Base-by-base conservation (phyloP, 2,329 filamentous ascomycete species). In the Sphaceloma murrayae region DNA sequence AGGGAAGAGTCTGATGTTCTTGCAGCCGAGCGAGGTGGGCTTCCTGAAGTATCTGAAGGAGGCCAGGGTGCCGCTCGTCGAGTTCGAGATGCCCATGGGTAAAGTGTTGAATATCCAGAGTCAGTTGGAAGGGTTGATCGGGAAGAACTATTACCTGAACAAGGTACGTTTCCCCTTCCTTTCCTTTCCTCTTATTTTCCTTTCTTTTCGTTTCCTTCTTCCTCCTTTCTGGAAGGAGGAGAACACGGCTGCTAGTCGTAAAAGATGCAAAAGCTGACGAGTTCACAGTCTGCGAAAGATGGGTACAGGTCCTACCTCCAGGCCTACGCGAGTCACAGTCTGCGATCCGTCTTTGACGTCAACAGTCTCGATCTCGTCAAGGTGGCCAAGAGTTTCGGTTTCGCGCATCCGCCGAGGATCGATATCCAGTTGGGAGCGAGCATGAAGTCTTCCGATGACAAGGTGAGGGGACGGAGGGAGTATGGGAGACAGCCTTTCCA, bases 121-220 rank as follows among this genome's bases (percentile, higher is more conserved):
- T 18, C 87, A 95, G 64, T 76, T 96, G 7, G 89, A 96, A 72
- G 91, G 89, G 67, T 75, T 96, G 53, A 93, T 98, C 56, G 78
- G 77, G 21, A 84, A 91, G 62, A 96, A 98, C 66, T 96, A 96
- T 70, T 95, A 95, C 64, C 74, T 98, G 47, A 91, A 95, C 69
- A 91, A 94, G 75, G 73, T 75, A 59, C 46, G 66, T 55, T 7
- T 46, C 39, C 46, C 13, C 5, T 19, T 29, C 24, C 3, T 16
- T 13, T 22, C 14, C 22, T 46, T 32, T 32, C 34, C 30, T 32
- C 21, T 10, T 9, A 17, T 13, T 24, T 31, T 22, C 40, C 21
- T 16, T n/a, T n/a, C n/a, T n/a, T n/a, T n/a, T n/a, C n/a, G n/a
- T n/a, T n/a, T n/a, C n/a, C n/a, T n/a, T n/a, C n/a, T n/a, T n/a